Base-by-base conservation (phyloP, 2,329 filamentous ascomycete genomes). In the Microsporum canis region DNA sequence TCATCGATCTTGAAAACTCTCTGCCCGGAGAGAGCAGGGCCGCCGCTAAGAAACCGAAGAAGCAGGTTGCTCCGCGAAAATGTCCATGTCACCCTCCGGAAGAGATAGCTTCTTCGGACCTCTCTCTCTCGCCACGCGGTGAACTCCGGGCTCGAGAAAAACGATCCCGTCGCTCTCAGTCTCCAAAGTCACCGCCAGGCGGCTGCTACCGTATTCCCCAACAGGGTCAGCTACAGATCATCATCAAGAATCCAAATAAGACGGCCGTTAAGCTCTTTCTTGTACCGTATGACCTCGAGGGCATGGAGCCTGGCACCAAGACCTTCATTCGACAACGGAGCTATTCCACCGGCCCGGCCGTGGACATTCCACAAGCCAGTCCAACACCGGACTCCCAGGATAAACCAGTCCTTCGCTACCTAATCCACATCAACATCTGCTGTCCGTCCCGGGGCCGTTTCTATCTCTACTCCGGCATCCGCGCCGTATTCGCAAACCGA, bases 171-270 rank as follows among this genome's bases (percentile, higher is more conserved):
- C 79, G 83, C 59, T 80, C 83, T 4, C 75, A 78, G 34, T 80
- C 79, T 31, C 82, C 84, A 1, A 85, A 82, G 72, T 84, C 87
- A 14, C 89, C 91, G 0, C 88, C 89, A 0, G 90, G 91, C 5
- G 92, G 94, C 39, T 89, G 88, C 69, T 99, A 97, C 72, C 87
- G 94, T 49, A 96, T 99, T 59, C 94, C 94, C 0, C 87, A 94
- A 69, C 88, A 91, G 72, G 94, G 94, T 0, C 94, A 97, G 73
- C 79, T 99, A 12, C 94, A 99, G 69, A 95, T 99, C 65, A 87
- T 99, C 64, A 89, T 99, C 72, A 97, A 97, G 72, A 99, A 97
- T 68, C 92, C 91, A 14, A 96, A 97, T 76, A 97, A 97, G 71
- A 97, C 94, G 2, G 94, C 94, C 0, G 92, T 97, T 60, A 97